phyloP scores from a whole-genome alignment of 352 stramenopile species.

The Pythium scleroteichum region DNA sequence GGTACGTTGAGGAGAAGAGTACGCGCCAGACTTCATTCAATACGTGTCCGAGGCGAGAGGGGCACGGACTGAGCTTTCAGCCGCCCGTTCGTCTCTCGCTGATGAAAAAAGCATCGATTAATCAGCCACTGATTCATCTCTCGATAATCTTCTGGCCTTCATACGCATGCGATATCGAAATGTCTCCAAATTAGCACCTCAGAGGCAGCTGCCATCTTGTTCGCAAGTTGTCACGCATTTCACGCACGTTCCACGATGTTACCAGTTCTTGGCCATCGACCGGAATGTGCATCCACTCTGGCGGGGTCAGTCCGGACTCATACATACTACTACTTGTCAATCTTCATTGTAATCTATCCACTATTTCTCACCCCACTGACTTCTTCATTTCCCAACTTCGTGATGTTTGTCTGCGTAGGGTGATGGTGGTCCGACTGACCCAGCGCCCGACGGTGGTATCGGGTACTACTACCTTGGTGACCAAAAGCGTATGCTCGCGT shows the following conservation, averaged over 20 bases:
- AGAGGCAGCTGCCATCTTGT: slow-evolving; percentile 34
- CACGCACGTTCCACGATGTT: slow-evolving; percentile 54
- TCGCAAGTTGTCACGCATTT: slow-evolving; percentile 2
- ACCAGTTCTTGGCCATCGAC: slow-evolving; percentile 83
- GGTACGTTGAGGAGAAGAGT: slow-evolving; percentile 44
- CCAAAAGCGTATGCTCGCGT: slow-evolving; percentile 79
- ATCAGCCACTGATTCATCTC: slow-evolving; percentile 79
- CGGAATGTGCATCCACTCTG: slow-evolving; percentile 62
- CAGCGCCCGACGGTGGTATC: slow-evolving; percentile 71
- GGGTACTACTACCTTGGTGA: slow-evolving; percentile 89
- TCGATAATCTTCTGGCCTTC: slow-evolving; percentile 85
- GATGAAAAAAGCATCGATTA: slow-evolving; percentile 70
- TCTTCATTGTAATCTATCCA: not conserved
- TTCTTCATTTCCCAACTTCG: not conserved
- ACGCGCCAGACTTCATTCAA: too few relatives aligned
- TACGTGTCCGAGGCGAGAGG: too few relatives aligned
- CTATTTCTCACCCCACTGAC: not conserved
- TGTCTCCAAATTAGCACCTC: slow-evolving; percentile 88
- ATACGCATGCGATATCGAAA: slow-evolving; percentile 86
- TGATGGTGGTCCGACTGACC: slow-evolving; percentile 72
- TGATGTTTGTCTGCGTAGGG: slow-evolving; percentile 37
- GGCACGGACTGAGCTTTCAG: too few relatives aligned
- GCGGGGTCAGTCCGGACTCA: slow-evolving; percentile 87
- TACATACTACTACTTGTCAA: slow-evolving; percentile 43
- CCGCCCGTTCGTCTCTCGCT: not conserved